Conservation (phyloP, 2,329 filamentous ascomycete genomes). For the Drechslerella dactyloides region DNA sequence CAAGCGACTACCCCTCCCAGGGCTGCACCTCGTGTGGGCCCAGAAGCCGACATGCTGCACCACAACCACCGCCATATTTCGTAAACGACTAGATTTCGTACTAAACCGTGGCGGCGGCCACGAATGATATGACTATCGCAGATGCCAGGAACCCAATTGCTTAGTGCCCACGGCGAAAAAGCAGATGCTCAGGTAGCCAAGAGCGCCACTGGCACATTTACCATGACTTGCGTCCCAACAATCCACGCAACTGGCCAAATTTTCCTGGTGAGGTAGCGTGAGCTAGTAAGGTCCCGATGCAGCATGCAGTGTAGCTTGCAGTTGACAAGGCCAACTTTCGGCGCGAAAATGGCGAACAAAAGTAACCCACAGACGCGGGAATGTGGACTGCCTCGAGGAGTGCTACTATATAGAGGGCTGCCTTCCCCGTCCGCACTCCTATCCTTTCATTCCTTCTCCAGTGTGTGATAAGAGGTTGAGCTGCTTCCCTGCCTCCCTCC, state of each 20-base stretch:
- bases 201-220: slow-evolving; percentile 28
- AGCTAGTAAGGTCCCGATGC: background rate
- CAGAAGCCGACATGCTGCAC: slow-evolving; percentile 38
- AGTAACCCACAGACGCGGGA: background rate
- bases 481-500: slow-evolving; percentile 16
- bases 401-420: slow-evolving; percentile 33
- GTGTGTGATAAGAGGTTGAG: background rate
- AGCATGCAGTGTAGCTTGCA: background rate
- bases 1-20: slow-evolving; percentile 34
- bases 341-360: background rate
- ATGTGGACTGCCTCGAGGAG: slow-evolving; percentile 5
- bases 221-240: slow-evolving; percentile 40
- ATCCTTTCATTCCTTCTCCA: slow-evolving; percentile 1
- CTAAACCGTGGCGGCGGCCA: slow-evolving; percentile 28
- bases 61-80: slow-evolving; percentile 19
- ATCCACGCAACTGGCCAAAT: slow-evolving; percentile 18
- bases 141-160: slow-evolving; percentile 20
- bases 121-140: slow-evolving; percentile 16
- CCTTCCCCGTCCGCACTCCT: slow-evolving; percentile 7
- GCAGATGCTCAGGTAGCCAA: slow-evolving; percentile 22
- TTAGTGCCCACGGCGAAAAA: slow-evolving; percentile 7
- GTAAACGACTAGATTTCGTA: slow-evolving; percentile 22
- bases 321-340: background rate
- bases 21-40: slow-evolving; percentile 40
- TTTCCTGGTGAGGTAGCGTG: slow-evolving; percentile 9